Base-by-base conservation (phyloP, 2,329 filamentous ascomycete genomes). In the Neonectria magnoliae region DNA sequence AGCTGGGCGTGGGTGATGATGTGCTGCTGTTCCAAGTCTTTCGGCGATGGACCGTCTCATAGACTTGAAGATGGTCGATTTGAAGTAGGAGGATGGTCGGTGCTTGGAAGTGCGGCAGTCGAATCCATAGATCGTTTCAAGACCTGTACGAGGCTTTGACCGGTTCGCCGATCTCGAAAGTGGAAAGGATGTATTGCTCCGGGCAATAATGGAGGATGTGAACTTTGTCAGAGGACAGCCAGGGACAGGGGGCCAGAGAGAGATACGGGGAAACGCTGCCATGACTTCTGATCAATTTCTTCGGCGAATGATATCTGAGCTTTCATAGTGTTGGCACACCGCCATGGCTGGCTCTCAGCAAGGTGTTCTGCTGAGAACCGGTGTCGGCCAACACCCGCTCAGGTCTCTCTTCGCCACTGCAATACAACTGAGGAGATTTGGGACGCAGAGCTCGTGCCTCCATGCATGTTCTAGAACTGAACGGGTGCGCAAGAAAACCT, bases 141-240 rank as follows among this genome's bases (percentile, higher is more conserved):
- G 55, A 48, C 33, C 45, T n/a, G 44, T 58, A 48, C 31, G 42
- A 58, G 50, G 22, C n/a, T 27, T 52, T 63, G 55, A 50, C 55
- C 60, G 55, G 50, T 54, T 33, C 25, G 42, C 33, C 27, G 55
- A 58, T 55, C 22, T 25, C 16, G 42, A 55, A 41, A 13, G 48
- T 31, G 42, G 50, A 55, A 51, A 57, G 42, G 25, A 56, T 41
- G 29, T 48, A 45, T 60, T 33, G 42, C 41, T 44, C 29, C 31
- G 50, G 41, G 27, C 22, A 55, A 20, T 42, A 9, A 58, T 58
- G 38, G 41, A 6, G 18, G 47, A 41, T 27, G 55, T 50, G 38
- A 18, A 20, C 10, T 38, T 44, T 51, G 55, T 16, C 14, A 47
- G 42, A 42, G 18, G 20, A 55, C 41, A 33, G 8, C 13, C n/a